Base-by-base conservation (phyloP, 148 eudicot genomes). In the Spergularia bocconei region DNA sequence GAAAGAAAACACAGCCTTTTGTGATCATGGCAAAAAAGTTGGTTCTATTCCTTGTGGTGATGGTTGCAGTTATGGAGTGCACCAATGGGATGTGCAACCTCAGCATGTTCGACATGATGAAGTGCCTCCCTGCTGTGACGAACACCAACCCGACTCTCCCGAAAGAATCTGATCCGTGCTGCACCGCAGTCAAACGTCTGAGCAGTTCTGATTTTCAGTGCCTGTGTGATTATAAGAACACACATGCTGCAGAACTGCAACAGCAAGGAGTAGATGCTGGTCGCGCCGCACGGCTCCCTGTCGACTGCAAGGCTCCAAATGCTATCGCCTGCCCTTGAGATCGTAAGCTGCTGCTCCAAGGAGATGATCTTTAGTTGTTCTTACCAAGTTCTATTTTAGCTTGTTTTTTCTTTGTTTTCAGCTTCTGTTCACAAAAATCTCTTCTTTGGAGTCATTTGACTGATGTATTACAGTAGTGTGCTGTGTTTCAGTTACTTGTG, bases 191-290 rank as follows among this genome's bases (percentile, higher is more conserved):
- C n/a, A 52, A 52, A 53, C 15, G 41, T 15, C 82, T 90, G 7
- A 59, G 76, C 0, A 73, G 75, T 2, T 79, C 80, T 11, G 83
- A 90, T 77, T n/a, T 88, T 69, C 60, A 56, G 17, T 90, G 92
- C 72, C 75, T 91, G 19, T 91, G 96, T 74, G 78, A 85, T 29
- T 79, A 82, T 81, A 88, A 81, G 78, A 78, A 79, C 69, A 76
- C 60, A 15, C 12, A 67, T 14, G 82, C 86, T 0, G 39, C 11
- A 4, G 7, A 79, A 76, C 51, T 88, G 63, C 84, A 82, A 50
- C 17, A 78, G 7, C 70, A 83, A 0, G 91, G 92, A 6, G 83
- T 91, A 16, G 83, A 88, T 72, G 88, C 92, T 17, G 76, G 55
- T 16, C 89, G 86, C 13, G 86, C 88, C 47, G 57, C 84, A 36